Base-by-base conservation (phyloP, 1,284 basidiomycete genomes). In the Apiotrichum brassicae region DNA sequence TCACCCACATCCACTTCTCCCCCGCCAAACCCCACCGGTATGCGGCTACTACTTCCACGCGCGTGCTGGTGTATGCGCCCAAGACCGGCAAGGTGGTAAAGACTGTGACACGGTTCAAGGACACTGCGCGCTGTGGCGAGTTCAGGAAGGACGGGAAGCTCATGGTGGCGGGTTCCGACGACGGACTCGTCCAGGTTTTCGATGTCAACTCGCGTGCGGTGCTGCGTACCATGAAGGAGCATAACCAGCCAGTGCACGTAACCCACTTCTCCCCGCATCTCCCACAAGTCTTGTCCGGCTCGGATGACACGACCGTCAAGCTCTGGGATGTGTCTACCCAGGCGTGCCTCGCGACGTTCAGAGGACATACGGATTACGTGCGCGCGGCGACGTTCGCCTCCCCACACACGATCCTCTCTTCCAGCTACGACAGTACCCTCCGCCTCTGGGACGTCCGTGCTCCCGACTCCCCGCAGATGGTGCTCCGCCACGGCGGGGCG, bases 301-400 rank as follows among this genome's bases (percentile, higher is more conserved):
- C 93, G 1, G 95, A 98, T 71, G 95, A 99, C 70, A 87, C 87
- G 4, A 94, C 91, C 12, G 88, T 90, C 45, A 85, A 85, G 68
- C 76, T 98, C 3, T 97, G 92, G 88, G 95, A 98, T 72, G 82
- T 98, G 7, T 88, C 94, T 8, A 92, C 93, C 6, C 86, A 97
- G 70, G 78, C 83, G 1, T 78, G 84, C 24, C 74, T 94, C 43
- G 78, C 81, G 22, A 89, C 87, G 14, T 91, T 98, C 64, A 76
- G 79, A 23, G 81, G 83, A 26, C 94, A 98, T 67, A 82, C 86
- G 26, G 95, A 98, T 75, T 98, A 98, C 66, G 91, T 99, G 56
- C 89, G 95, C 19, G 82, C 93, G 1, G 94, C 89, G 3, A 81
- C 88, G 63, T 84, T 97, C 46, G 81, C 85, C 18, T 87, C 90